Base-by-base conservation (phyloP, 192 early-diverging fungal genomes). In the Podila verticillata region DNA sequence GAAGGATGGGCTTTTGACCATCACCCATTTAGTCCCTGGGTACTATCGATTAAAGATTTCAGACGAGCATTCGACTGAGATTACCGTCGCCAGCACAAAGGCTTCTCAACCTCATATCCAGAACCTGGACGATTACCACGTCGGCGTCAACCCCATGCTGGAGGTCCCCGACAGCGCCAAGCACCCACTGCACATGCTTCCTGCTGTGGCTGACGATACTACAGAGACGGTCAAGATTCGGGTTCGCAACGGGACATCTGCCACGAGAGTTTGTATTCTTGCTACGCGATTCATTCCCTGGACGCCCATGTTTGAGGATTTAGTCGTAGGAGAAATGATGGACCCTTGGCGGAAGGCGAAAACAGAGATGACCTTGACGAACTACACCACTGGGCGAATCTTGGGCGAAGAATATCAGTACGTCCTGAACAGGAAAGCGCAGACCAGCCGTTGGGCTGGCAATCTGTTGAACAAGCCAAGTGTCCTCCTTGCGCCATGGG, bases 361-460 rank as follows among this genome's bases (percentile, higher is more conserved):
- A 22, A 60, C 60, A 0, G 60, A 71, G n/a, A 22, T 32, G 30
- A 66, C 48, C 3, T 2, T 28, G 35, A 67, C 65, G 0, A 35
- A 48, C 0, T 79, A 54, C 31, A 19, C 80, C 4, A 72, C 70
- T 31, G 80, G 82, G 2, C 63, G 83, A 20, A 65, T 72, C 12
- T 30, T 88, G 7, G 79, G 87, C 12, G 87, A 88, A 32, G 87
- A 88, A 28, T 83, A 88, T 57, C 84, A 88, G 56, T 88, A 88
- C 59, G 82, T 88, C 7, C 24, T 88, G 63, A 83, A 88, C 29
- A 73, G 87, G 44, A 79, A 56, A 48, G 64, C 72, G 9, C 82
- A 74, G 30, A 48, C 70, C 2, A 73, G 64, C 0, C 83, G 84
- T 61, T 85, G 81, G 82, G 68, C 73, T 12, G 84, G 84, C 6